Conservation (phyloP, 768 basidiomycete genomes). For the Wakefieldia striispora region DNA sequence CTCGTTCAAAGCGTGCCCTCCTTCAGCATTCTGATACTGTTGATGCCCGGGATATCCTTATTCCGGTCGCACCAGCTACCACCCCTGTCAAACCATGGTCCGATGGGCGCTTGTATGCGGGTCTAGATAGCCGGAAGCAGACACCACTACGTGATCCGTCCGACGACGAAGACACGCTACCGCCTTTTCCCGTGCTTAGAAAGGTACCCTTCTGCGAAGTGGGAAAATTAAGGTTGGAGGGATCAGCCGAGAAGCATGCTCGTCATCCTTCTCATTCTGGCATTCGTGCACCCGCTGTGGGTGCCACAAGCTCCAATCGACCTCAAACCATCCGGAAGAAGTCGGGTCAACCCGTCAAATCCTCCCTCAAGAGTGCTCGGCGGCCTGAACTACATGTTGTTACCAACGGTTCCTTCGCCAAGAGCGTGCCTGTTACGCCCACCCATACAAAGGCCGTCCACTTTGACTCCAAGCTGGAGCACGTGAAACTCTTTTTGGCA, state of each 20-base stretch:
- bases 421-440: conserved; percentile 83
- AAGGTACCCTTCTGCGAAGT: conserved; percentile 18
- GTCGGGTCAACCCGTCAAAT: conserved; percentile 89
- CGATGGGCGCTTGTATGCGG: conserved; percentile 10
- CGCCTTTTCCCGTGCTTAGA: conserved; percentile 21
- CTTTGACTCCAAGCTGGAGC: conserved; percentile 89
- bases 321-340: conserved; percentile 74
- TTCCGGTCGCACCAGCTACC: conserved; percentile 44
- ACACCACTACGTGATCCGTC: conserved; percentile 26
- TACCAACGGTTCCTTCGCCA: conserved; percentile 45
- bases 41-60: conserved; percentile 28
- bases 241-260: conserved; percentile 15
- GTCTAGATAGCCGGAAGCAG: conserved; percentile 12
- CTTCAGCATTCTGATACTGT: conserved; percentile 24
- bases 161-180: conserved; percentile 28
- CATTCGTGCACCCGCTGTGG: background rate
- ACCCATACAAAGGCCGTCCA: conserved; percentile 81
- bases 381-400: conserved; percentile 54
- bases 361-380: conserved; percentile 77
- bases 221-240: conserved; percentile 26
- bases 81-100: conserved; percentile 26
- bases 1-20: conserved; percentile 38
- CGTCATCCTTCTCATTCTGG: conserved; percentile 26
- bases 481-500: conserved; percentile 91
- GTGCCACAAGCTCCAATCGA: conserved; percentile 1